Evolutionary conservation across 495 filamentous ascomycete species (phyloP).

Genomic region (Lindgomyces ingoldianus): DNA sequence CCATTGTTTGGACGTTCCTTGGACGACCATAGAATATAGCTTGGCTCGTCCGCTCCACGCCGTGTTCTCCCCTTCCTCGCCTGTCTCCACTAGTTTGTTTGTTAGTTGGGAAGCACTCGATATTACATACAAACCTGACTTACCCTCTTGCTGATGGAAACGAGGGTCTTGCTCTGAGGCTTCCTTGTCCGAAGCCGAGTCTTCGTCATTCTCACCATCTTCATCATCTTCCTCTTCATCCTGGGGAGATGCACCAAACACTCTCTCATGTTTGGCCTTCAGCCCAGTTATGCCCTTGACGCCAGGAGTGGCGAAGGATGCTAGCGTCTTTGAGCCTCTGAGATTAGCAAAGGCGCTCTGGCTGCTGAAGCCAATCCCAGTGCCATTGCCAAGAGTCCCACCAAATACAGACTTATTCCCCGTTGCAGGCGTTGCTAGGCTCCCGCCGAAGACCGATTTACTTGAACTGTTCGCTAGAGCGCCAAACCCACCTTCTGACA

Average conservation of each 20-base stretch:
- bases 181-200: conserved; percentile 53
- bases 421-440: conserved; percentile 28
- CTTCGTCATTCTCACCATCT: conserved; percentile 46
- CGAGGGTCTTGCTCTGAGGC: conserved; percentile 49
- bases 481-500: conserved; percentile 28
- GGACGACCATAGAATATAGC: conserved; percentile 63
- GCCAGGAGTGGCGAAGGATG: conserved; percentile 69
- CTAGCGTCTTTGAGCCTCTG: conserved; percentile 41
- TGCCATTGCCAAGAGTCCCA: conserved; percentile 48
- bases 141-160: neutral
- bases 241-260: conserved; percentile 63
- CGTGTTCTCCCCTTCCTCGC: conserved; percentile 66
- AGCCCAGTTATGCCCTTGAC: conserved; percentile 54
- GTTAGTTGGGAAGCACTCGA: neutral
- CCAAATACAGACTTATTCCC: conserved; percentile 45
- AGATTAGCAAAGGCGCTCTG: conserved; percentile 47
- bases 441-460: conserved; percentile 33
- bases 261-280: conserved; percentile 59
- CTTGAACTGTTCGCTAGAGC: conserved; percentile 8
- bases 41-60: conserved; percentile 70
- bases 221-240: conserved; percentile 52
- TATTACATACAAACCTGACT: neutral
- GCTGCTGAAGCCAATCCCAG: conserved; percentile 10
- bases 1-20: conserved; percentile 66
- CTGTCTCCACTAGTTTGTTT: conserved; percentile 64